A percentile compares a stretch with the other conserved stretches of the same genome.
Evolutionary conservation across 2,329 filamentous ascomycete species (phyloP).

Genomic region (Cercospora canescens): DNA sequence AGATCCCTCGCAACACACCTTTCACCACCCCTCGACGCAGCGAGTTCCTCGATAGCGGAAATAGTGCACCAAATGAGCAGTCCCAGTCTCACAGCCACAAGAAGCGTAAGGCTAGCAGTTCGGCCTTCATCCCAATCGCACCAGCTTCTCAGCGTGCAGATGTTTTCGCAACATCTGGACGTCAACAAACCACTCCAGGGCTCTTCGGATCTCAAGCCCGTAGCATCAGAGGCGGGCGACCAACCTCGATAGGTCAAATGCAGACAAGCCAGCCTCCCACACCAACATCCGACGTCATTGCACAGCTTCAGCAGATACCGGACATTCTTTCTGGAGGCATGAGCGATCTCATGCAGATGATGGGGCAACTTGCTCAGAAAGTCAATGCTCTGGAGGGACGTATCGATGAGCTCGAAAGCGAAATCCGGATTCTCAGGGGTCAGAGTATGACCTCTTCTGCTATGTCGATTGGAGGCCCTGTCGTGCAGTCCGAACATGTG

Average conservation of each 20-base stretch:
- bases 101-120: neutral
- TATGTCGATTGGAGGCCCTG: neutral
- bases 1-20: neutral
- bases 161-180: neutral
- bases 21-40: neutral
- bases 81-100: neutral
- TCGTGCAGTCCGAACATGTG: neutral
- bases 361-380: neutral
- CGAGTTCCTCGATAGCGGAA: neutral
- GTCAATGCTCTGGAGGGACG: slow-evolving; percentile 2
- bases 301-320: neutral
- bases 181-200: neutral
- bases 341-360: neutral
- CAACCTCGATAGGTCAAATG: neutral
- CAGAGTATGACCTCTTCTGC: neutral
- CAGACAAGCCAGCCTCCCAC: neutral
- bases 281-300: neutral
- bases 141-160: neutral
- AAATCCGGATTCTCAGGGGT: neutral
- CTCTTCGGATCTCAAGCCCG: slow-evolving; percentile 18
- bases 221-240: slow-evolving; percentile 6
- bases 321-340: neutral
- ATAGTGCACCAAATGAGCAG: neutral
- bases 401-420: neutral
- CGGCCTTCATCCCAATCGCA: neutral